Base-by-base conservation (phyloP, 805 yeast species). In the Nakazawaea wyomingensis region DNA sequence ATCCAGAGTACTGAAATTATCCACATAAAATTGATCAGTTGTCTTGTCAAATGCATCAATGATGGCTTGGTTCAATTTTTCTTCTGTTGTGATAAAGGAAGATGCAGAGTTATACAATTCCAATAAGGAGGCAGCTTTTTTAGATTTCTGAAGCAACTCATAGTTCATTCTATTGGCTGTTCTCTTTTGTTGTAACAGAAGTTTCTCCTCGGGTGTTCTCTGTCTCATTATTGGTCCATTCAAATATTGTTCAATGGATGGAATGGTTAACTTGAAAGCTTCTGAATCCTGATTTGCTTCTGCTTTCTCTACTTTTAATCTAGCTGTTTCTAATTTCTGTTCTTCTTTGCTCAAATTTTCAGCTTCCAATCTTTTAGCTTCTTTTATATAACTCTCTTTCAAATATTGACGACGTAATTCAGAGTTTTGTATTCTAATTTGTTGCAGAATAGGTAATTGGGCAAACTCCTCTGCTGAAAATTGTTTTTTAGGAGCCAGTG, bases 331-430 rank as follows among this genome's bases (percentile, higher is more conserved):
- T 34, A 48, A 52, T 48, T 56, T 56, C 41, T 60, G 52, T 37
- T 57, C 60, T 33, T 54, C 51, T 22, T 50, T 48, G 34, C 58
- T 64, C 50, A 57, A 57, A 17, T 61, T 70, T 34, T 64, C 13
- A 55, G 28, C 52, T 50, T 51, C 66, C 61, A 52, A 68, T 53
- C 56, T 57, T 50, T 54, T 50, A 55, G 66, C 57, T 60, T 73
- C 62, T 52, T 53, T 43, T 48, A 56, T 52, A 64, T 56, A 79
- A 3, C 93, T 73, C 48, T 81, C 84, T 46, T 68, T 70, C 52
- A 84, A 73, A 63, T 80, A 88, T 46, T 73, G 64, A 58, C 95
- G 77, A 61, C 96, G 82, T 52, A 87, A 68, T 42, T 78, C 80
- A 13, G 88, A 73, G 47, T 74, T 67, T 50, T 72, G 70, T 37